Evolutionary conservation across 768 basidiomycete species (phyloP).

Genomic region (Termitomyces sp.): DNA sequence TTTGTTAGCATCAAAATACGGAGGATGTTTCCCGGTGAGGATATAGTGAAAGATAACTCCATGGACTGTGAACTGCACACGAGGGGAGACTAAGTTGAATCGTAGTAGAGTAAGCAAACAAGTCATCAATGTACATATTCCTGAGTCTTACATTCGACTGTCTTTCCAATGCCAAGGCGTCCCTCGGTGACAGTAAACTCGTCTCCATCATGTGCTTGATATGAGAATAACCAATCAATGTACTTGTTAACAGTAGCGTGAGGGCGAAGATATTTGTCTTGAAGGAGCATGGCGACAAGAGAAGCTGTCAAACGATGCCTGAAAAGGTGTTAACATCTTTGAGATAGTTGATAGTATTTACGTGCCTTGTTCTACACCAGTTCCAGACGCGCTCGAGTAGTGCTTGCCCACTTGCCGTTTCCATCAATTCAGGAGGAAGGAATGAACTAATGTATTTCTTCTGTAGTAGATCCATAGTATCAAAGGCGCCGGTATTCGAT

Average conservation of each 20-base stretch:
- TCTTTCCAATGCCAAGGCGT: neutral
- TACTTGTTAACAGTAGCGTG: neutral
- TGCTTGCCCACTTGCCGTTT: neutral
- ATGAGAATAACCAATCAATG: neutral
- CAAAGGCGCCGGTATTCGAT: neutral
- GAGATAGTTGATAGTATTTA: neutral
- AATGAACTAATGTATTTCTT: neutral
- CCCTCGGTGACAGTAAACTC: neutral
- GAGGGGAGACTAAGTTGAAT: neutral
- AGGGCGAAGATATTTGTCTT: neutral
- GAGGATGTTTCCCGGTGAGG: neutral
- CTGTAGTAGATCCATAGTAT: neutral
- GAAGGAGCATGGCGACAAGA: neutral
- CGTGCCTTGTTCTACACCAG: conserved; percentile 1
- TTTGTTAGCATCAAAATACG: neutral
- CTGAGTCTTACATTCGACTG: neutral
- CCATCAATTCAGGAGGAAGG: neutral
- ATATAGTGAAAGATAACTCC: neutral
- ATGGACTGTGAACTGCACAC: neutral
- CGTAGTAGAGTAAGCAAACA: neutral
- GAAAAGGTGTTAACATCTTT: neutral
- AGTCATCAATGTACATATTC: neutral
- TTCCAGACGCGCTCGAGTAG: neutral
- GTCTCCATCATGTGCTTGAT: neutral
- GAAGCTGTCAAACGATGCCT: neutral